phyloP scores from a whole-genome alignment of 1,139 yeast species.

The Hansenula sp. region DNA sequence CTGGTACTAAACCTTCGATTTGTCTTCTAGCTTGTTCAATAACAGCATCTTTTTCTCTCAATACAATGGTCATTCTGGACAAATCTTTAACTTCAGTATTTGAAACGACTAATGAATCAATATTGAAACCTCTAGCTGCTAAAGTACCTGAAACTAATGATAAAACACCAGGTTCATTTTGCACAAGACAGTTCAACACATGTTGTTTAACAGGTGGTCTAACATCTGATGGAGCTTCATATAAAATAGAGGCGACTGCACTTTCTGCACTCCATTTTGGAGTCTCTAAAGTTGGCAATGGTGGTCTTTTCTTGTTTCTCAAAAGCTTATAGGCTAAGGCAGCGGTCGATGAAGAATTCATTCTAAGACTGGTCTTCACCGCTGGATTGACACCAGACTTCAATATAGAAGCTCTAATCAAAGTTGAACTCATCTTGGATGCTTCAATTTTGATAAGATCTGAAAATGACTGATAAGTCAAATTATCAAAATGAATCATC shows the following conservation, averaged over 20 bases:
- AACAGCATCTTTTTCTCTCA: constrained; percentile 93
- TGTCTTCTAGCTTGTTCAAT: constrained; percentile 99
- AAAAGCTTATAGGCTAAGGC: constrained; percentile 92
- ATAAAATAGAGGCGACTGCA: constrained; percentile 90
- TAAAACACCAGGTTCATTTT: constrained; percentile 97
- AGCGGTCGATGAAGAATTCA: constrained; percentile 65
- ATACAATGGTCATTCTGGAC: constrained; percentile 93
- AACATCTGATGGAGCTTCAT: constrained; percentile 85
- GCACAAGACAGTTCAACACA: constrained; percentile 93
- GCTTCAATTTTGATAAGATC: no score
- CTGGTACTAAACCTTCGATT: constrained; percentile 96
- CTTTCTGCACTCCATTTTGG: constrained; percentile 96
- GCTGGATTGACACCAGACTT: no score
- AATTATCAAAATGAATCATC: no score
- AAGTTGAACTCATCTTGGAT: no score
- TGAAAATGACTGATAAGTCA: no score
- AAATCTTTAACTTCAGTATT: constrained; percentile 94
- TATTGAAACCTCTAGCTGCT: constrained; percentile 97
- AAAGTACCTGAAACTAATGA: constrained; percentile 91
- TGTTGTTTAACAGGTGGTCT: constrained; percentile 70
- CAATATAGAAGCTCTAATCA: no score
- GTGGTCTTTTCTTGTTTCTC: constrained; percentile 81
- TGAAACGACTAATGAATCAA: constrained; percentile 94
- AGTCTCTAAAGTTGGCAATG: constrained; percentile 90
- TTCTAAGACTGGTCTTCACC: constrained; percentile 3